Evolutionary conservation across 768 basidiomycete genomes (phyloP).

Genomic region (Phylloporus sp.): DNA sequence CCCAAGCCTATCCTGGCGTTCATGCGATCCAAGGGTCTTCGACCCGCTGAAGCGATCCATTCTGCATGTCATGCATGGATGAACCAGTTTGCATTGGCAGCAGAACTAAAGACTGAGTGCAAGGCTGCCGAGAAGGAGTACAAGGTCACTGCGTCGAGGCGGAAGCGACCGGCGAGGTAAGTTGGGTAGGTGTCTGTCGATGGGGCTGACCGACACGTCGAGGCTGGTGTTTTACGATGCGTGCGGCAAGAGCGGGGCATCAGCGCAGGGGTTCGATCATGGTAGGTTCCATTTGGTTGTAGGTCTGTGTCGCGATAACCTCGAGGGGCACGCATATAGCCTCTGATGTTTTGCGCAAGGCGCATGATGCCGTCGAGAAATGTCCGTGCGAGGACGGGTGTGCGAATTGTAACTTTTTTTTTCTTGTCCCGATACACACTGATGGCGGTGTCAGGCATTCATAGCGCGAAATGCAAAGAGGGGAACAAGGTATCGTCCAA

Average conservation of each 20-base stretch:
- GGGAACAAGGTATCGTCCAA: constrained; percentile 72
- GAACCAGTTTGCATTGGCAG: constrained; percentile 65
- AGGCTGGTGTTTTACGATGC: constrained; percentile 82
- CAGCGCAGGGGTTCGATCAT: constrained; percentile 79
- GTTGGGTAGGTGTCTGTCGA: background rate
- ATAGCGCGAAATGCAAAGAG: constrained; percentile 62
- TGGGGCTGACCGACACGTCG: background rate
- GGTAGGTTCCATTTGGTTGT: constrained; percentile 35
- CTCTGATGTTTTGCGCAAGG: constrained; percentile 53
- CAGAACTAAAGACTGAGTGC: constrained; percentile 78
- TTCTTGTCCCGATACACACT: background rate
- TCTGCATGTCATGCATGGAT: constrained; percentile 80
- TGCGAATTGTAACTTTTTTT: constrained; percentile 46
- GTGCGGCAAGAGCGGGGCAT: constrained; percentile 63
- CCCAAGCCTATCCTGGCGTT: constrained; percentile 48
- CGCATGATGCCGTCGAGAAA: constrained; percentile 48
- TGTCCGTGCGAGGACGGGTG: constrained; percentile 75
- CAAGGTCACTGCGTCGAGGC: constrained; percentile 41
- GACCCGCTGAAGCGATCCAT: constrained; percentile 78
- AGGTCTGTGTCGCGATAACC: background rate
- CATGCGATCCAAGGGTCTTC: constrained; percentile 51
- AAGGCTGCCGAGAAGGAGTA: constrained; percentile 75
- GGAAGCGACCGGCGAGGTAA: constrained; percentile 59
- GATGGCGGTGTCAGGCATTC: constrained; percentile 47
- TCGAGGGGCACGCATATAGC: constrained; percentile 33